Base-by-base conservation (phyloP, 2,329 filamentous ascomycete species). In the Penicillium decumbens region DNA sequence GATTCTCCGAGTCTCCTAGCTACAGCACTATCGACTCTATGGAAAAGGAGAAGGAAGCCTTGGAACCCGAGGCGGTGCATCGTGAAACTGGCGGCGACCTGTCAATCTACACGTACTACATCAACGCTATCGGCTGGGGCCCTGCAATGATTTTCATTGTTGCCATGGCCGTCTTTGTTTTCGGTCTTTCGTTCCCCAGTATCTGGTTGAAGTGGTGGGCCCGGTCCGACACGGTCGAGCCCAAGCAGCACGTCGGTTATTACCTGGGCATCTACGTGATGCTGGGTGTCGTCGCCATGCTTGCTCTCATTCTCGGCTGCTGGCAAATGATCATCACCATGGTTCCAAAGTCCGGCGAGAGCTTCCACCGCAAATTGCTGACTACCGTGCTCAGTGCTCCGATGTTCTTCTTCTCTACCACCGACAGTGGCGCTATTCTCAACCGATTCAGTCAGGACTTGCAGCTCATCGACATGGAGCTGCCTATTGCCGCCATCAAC, bases 291-390 rank as follows among this genome's bases (percentile, higher is more conserved):
- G n/a, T 70, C 6, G 67, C 65, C 13, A 67, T 72, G 59, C 32
- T 71, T 15, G 62, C 59, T 45, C 62, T 74, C 4, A 59, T 72
- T 30, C 48, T 66, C 3, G 66, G 67, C 32, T 68, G 65, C 53
- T 73, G 72, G 67, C 73, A 77, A 61, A 68, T 80, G 54, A 75
- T 80, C 41, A 74, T 80, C 28, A 73, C 66, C 3, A 79, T 80
- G 74, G 75, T 80, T 3, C 77, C 77, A 3, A 72, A 71, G 27
- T 79, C 77, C n/a, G 77, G 75, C 3, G 69, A 73, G 46, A 68
- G 57, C 38, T 77, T 81, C 49, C 78, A 81, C 51, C 66, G 66
- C 43, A 72, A 65, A 40, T 65, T 80, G 1, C 64, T 80, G 7
- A 66, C 68, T 7, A 76, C 77, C 2, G 76, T 79, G 7, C 66